A percentile compares a stretch with the other conserved stretches of the same genome.
phyloP scores from a whole-genome alignment of 2,329 filamentous ascomycete genomes.

The Parafenestella ontariensis region DNA sequence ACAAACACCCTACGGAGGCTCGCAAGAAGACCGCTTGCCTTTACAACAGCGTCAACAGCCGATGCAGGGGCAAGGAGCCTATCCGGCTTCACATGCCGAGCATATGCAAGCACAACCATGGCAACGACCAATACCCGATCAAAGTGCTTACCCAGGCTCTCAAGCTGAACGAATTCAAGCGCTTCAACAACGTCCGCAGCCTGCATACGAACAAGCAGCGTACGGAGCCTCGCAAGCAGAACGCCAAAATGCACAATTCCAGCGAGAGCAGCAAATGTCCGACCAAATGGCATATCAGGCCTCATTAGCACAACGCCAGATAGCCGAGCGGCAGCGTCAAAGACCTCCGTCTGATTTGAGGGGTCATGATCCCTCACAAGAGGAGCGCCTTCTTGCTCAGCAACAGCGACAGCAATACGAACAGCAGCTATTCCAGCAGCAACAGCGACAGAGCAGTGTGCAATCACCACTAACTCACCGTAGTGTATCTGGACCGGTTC shows the following conservation, averaged over 20 bases:
- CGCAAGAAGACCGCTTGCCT: constrained; percentile 7
- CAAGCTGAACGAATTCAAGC: neutral
- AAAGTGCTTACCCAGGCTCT: neutral
- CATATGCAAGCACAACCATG: constrained; percentile 1
- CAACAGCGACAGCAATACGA: constrained; percentile 22
- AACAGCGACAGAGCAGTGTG: constrained; percentile 8
- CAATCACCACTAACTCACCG: constrained; percentile 18
- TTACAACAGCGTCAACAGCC: constrained; percentile 6
- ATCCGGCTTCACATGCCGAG: neutral
- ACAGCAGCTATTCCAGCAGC: constrained; percentile 12
- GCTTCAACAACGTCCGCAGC: constrained; percentile 4
- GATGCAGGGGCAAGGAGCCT: constrained; percentile 1
- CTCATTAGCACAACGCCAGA: constrained; percentile 10
- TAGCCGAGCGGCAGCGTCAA: constrained; percentile 9
- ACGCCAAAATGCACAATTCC: constrained; percentile 11
- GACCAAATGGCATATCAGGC: constrained; percentile 2
- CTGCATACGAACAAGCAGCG: neutral
- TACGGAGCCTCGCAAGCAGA: constrained; percentile 4
- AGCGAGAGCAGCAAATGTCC: constrained; percentile 1
- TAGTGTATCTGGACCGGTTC: constrained; percentile 29
- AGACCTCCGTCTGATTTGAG: neutral
- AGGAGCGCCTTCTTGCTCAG: constrained; percentile 11
- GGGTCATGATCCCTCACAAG: constrained; percentile 1
- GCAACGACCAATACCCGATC: constrained; percentile 3
- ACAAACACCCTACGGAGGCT: constrained; percentile 5